Conservation (phyloP, 2,329 filamentous ascomycete genomes). For the Microdochium nivale region DNA sequence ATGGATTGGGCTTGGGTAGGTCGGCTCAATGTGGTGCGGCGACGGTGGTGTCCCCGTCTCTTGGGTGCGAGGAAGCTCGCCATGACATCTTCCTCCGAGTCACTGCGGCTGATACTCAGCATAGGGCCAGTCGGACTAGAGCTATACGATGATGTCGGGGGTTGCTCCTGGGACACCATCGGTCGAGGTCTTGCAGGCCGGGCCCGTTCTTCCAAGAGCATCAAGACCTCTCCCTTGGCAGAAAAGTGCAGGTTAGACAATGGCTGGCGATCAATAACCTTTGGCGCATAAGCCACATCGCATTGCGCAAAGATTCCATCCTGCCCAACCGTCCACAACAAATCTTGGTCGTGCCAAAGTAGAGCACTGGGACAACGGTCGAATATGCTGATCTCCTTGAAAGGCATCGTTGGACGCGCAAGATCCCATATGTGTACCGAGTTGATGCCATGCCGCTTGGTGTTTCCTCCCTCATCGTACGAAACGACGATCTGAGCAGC, state of each 20-base stretch:
- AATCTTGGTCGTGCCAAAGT: slow-evolving; percentile 56
- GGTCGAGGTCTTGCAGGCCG: slow-evolving; percentile 32
- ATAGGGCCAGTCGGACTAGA: slow-evolving; percentile 40
- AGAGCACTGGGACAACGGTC: slow-evolving; percentile 47
- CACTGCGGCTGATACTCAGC: slow-evolving; percentile 50
- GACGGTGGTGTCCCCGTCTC: slow-evolving; percentile 25
- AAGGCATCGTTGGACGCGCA: slow-evolving; percentile 57
- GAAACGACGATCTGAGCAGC: slow-evolving; percentile 54
- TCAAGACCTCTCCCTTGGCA: slow-evolving; percentile 47
- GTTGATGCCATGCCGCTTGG: slow-evolving; percentile 45
- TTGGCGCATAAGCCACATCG: slow-evolving; percentile 55
- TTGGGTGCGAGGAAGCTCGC: slow-evolving; percentile 48
- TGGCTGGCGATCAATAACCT: slow-evolving; percentile 53
- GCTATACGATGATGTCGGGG: slow-evolving; percentile 32
- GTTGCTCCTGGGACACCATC: slow-evolving; percentile 11
- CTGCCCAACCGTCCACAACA: slow-evolving; percentile 57
- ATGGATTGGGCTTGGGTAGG: slow-evolving; percentile 21
- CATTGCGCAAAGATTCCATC: slow-evolving; percentile 57
- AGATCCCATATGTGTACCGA: slow-evolving; percentile 61
- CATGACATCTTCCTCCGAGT: slow-evolving; percentile 57
- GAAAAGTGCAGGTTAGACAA: slow-evolving; percentile 55
- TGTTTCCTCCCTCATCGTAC: slow-evolving; percentile 47
- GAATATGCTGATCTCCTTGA: slow-evolving; percentile 56
- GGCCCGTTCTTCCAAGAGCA: slow-evolving; percentile 52
- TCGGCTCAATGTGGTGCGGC: slow-evolving; percentile 8